Conservation (phyloP, 2,329 filamentous ascomycete genomes). For the Epichloe sylvatica region DNA sequence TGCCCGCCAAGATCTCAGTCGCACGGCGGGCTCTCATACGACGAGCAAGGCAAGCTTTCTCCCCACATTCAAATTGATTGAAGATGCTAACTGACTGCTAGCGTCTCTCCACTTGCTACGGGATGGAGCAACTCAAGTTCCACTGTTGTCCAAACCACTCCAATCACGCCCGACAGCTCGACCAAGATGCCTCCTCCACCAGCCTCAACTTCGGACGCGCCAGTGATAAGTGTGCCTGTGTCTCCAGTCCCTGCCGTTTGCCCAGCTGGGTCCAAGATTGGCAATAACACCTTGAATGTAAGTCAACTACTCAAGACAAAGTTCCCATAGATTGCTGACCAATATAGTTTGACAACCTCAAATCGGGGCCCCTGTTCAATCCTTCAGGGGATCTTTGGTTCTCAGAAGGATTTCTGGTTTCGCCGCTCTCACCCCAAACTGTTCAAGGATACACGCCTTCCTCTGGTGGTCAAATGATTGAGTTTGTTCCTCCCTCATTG, state of each 20-base stretch:
- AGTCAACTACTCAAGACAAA: conserved; percentile 8
- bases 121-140: conserved; percentile 20
- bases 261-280: conserved; percentile 18
- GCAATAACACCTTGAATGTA: conserved; percentile 25
- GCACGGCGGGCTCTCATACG: conserved; percentile 15
- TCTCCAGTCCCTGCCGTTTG: conserved; percentile 13
- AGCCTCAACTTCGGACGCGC: not conserved
- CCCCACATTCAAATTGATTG: conserved; percentile 1
- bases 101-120: conserved; percentile 7
- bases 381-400: conserved; percentile 28
- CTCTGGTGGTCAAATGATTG: conserved; percentile 25
- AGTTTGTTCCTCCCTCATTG: conserved; percentile 25
- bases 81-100: conserved; percentile 5
- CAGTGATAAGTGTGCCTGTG: conserved; percentile 3
- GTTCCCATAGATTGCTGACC: conserved; percentile 7
- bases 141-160: not conserved
- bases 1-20: conserved; percentile 8
- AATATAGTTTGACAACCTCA: conserved; percentile 23
- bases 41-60: conserved; percentile 17
- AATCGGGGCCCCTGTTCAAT: conserved; percentile 26
- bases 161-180: not conserved
- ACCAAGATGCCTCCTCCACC: not conserved
- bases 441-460: conserved; percentile 22
- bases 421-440: conserved; percentile 20
- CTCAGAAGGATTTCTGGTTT: conserved; percentile 26